Evolutionary conservation across 768 basidiomycete genomes (phyloP).

Genomic region (Coprinopsis marcescibilis): DNA sequence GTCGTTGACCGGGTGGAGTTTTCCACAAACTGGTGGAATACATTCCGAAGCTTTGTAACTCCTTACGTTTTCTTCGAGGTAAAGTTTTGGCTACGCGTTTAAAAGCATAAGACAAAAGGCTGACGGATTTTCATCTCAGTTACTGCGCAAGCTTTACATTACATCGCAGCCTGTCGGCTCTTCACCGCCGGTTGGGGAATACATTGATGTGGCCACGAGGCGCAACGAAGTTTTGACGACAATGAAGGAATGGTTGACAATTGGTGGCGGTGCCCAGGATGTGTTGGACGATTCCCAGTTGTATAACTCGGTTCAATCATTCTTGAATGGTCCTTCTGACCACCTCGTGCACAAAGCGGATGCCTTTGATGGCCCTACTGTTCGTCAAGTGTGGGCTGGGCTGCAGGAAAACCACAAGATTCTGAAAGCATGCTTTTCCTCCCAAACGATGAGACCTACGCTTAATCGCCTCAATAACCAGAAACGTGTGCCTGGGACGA

Average conservation of each 20-base stretch:
- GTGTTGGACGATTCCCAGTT: constrained; percentile 67
- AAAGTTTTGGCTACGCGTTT: constrained; percentile 15
- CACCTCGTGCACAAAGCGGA: constrained; percentile 41
- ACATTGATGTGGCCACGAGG: constrained; percentile 42
- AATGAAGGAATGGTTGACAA: constrained; percentile 65
- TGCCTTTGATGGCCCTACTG: constrained; percentile 36
- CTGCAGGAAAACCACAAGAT: constrained; percentile 37
- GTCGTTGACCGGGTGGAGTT: constrained; percentile 71
- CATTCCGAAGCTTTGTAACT: constrained; percentile 76
- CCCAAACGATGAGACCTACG: constrained; percentile 59
- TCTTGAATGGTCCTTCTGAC: constrained; percentile 52
- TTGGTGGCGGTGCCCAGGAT: constrained; percentile 76
- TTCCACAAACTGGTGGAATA: constrained; percentile 75
- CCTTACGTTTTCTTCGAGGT: constrained; percentile 86
- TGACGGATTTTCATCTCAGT: constrained; percentile 32
- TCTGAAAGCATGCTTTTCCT: constrained; percentile 41
- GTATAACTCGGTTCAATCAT: constrained; percentile 49
- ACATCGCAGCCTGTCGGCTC: constrained; percentile 40
- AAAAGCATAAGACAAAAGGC: constrained; percentile 4
- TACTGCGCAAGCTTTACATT: constrained; percentile 70
- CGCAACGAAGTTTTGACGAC: constrained; percentile 62
- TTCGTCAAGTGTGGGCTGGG: constrained; percentile 40
- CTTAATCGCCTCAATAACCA: constrained; percentile 23
- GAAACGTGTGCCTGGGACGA: constrained; percentile 15
- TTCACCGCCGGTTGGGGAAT: constrained; percentile 37